A percentile compares a stretch with the other conserved stretches of the same genome.
Evolutionary conservation across 768 basidiomycete species (phyloP).

Genomic region (Russula ochroleuca): DNA sequence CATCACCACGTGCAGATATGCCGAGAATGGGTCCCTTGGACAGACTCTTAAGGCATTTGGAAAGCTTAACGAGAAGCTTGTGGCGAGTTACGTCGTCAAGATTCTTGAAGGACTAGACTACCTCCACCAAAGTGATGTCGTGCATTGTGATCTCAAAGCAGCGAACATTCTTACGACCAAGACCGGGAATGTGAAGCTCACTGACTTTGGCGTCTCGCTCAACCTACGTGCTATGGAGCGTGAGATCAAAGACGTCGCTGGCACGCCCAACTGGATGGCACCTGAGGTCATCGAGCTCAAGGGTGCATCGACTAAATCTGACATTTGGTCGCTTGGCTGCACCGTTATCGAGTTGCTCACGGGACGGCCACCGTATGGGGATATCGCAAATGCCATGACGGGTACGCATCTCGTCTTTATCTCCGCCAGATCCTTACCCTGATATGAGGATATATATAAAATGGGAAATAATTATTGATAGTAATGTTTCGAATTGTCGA

Average conservation of each 20-base stretch:
- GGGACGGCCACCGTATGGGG: constrained; percentile 87
- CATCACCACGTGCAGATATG: constrained; percentile 57
- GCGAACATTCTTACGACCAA: constrained; percentile 99
- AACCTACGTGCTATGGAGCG: constrained; percentile 88
- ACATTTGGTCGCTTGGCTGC: constrained; percentile 95
- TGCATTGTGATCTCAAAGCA: constrained; percentile 97
- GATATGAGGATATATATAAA: background rate
- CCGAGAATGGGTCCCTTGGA: constrained; percentile 92
- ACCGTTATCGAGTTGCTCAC: constrained; percentile 93
- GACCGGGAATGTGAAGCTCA: constrained; percentile 94
- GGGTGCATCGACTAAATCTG: constrained; percentile 87
- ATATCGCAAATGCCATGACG: constrained; percentile 85
- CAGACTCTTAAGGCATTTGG: constrained; percentile 93
- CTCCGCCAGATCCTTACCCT: background rate
- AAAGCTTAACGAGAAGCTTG: constrained; percentile 85
- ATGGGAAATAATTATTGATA: constrained; percentile 30
- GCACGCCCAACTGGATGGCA: constrained; percentile 99
- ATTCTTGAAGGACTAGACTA: constrained; percentile 95
- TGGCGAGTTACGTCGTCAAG: constrained; percentile 91
- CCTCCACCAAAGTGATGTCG: constrained; percentile 83
- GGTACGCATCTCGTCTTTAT: constrained; percentile 42
- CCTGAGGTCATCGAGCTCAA: constrained; percentile 96
- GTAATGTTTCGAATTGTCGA: constrained; percentile 99
- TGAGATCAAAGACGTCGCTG: constrained; percentile 81
- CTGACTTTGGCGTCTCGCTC: constrained; percentile 96